A percentile compares a stretch with the other conserved stretches of the same genome.
These are phyloP conservation scores for Noccaea caerulescens DNA, from an alignment of 345 rosid genomes.

Conservation along the genomic window DNA sequence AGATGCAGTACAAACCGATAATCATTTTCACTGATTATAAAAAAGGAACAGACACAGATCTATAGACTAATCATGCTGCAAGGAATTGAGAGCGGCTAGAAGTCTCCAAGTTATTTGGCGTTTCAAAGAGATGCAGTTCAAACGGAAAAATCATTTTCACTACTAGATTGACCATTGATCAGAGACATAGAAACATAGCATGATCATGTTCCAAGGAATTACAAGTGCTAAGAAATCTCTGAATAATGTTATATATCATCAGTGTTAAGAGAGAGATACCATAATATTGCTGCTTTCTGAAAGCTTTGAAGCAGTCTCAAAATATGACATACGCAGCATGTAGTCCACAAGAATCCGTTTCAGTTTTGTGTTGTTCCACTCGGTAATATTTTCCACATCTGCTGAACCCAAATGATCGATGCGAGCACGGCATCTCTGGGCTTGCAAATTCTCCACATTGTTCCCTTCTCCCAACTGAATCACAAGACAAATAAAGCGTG, in stretches of 20 bases:
- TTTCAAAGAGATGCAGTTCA: slow-evolving; percentile 13
- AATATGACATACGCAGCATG: slow-evolving; percentile 92
- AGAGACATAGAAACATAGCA: slow-evolving; percentile 5
- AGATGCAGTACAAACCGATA: slow-evolving; percentile 15
- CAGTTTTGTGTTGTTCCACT: slow-evolving; percentile 73
- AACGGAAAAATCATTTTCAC: not conserved
- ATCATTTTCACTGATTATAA: slow-evolving; percentile 10
- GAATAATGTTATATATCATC: not conserved
- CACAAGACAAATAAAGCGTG: slow-evolving; percentile 3
- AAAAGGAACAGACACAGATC: not conserved
- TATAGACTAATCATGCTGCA: not conserved
- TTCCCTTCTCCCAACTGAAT: slow-evolving; percentile 87
- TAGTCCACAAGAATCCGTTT: slow-evolving; percentile 93
- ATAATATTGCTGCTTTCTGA: slow-evolving; percentile 73
- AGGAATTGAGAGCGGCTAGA: not conserved
- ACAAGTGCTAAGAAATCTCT: not conserved
- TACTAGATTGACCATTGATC: not conserved
- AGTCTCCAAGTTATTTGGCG: not conserved
- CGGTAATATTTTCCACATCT: slow-evolving; percentile 65
- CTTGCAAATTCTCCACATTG: slow-evolving; percentile 75
- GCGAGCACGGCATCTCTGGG: slow-evolving; percentile 87
- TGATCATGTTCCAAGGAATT: slow-evolving; percentile 4
- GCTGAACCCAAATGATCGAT: slow-evolving; percentile 88
- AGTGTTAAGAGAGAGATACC: slow-evolving; percentile 48
- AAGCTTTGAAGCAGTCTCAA: slow-evolving; percentile 75